Conservation (phyloP, 2,329 filamentous ascomycete species). For the Hymenoscyphus fraxineus region DNA sequence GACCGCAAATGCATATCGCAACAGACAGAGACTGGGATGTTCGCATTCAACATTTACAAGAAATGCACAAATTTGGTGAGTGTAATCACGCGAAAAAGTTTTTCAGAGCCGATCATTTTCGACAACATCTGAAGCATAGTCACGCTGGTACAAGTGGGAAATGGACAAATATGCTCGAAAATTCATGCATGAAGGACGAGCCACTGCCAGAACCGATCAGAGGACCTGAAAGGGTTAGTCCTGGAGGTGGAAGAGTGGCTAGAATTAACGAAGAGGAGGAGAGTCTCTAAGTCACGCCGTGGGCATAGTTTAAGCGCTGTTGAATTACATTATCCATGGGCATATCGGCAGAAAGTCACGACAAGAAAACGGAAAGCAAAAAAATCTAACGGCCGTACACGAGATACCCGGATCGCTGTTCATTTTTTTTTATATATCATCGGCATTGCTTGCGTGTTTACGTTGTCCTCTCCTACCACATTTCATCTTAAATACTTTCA, state of each 20-base stretch:
- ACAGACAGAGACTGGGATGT: conserved; percentile 87
- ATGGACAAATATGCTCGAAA: conserved; percentile 98
- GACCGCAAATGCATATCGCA: conserved; percentile 42
- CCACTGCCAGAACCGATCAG: conserved; percentile 46
- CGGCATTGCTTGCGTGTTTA: conserved; percentile 27
- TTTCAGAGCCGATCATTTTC: conserved; percentile 94
- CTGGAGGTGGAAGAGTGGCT: conserved; percentile 25
- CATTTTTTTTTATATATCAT: conserved; percentile 9
- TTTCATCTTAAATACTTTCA: conserved; percentile 14
- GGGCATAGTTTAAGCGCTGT: conserved; percentile 7
- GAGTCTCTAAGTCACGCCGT: conserved; percentile 18
- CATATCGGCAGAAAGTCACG: conserved; percentile 8
- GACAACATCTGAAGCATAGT: conserved; percentile 96
- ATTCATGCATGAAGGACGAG: conserved; percentile 91
- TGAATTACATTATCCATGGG: conserved; percentile 3
- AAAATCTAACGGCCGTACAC: conserved; percentile 26
- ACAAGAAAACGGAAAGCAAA: conserved; percentile 13
- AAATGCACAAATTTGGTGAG: conserved; percentile 93
- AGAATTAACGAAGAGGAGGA: conserved; percentile 35
- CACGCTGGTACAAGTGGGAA: conserved; percentile 95
- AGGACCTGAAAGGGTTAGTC: conserved; percentile 30
- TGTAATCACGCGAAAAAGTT: conserved; percentile 99
- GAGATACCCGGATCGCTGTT: conserved; percentile 29
- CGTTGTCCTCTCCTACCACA: conserved; percentile 13
- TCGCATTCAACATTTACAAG: conserved; percentile 80